phyloP scores from a whole-genome alignment of 306 rosid species.

The Prunus kanzakura region DNA sequence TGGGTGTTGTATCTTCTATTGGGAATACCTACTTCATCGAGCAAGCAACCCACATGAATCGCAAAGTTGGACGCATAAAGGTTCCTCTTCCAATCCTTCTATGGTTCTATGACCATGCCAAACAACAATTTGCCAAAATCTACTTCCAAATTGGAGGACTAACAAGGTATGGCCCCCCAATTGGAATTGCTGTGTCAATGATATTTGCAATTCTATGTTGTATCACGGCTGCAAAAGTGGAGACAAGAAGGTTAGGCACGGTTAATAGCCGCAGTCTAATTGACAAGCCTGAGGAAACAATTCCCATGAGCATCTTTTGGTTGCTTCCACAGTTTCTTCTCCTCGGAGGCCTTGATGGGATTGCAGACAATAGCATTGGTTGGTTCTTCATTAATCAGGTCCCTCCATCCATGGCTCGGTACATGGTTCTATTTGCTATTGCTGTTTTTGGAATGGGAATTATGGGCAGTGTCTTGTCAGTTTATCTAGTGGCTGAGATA shows the following conservation, averaged over 20 bases:
- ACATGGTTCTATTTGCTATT: not conserved
- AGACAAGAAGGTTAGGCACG: slow-evolving; percentile 21
- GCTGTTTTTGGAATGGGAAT: slow-evolving; percentile 28
- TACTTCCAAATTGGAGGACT: not conserved
- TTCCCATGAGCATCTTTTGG: slow-evolving; percentile 42
- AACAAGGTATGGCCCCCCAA: not conserved
- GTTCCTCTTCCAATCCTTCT: slow-evolving; percentile 19
- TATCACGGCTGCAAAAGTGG: slow-evolving; percentile 34
- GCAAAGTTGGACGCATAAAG: slow-evolving; percentile 19
- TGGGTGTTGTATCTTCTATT: slow-evolving; percentile 23
- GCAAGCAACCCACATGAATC: slow-evolving; percentile 29
- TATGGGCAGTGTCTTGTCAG: slow-evolving; percentile 28
- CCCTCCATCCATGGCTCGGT: not conserved
- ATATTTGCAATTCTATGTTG: slow-evolving; percentile 26
- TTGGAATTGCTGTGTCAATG: slow-evolving; percentile 22
- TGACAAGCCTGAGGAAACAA: slow-evolving; percentile 10
- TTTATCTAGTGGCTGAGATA: slow-evolving; percentile 3
- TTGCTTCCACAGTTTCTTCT: slow-evolving; percentile 36
- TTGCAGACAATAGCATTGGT: slow-evolving; percentile 2
- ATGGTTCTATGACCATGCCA: slow-evolving; percentile 5
- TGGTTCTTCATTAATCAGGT: not conserved
- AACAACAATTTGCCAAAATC: not conserved
- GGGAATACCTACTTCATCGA: slow-evolving; percentile 22
- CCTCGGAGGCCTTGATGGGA: slow-evolving; percentile 22
- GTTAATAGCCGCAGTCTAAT: slow-evolving; percentile 19